phyloP scores from a whole-genome alignment of 495 filamentous ascomycete species.

The Penicillium pulvis region DNA sequence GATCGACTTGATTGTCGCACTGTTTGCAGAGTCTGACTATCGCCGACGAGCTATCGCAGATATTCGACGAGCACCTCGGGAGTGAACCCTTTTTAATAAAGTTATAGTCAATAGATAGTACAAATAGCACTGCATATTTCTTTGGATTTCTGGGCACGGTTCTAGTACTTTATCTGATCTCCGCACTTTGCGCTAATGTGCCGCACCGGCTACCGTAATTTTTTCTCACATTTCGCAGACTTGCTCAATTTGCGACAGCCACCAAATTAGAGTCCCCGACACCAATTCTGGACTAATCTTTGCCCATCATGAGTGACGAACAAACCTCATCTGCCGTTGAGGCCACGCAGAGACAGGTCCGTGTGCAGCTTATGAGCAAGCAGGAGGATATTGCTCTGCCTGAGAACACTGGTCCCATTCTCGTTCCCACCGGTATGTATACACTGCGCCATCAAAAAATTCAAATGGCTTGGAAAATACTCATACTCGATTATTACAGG shows the following conservation, averaged over 20 bases:
- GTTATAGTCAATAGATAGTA: not conserved
- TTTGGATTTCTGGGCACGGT: too few relatives aligned
- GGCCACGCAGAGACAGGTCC: slow-evolving; percentile 54
- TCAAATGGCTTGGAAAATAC: slow-evolving; percentile 3
- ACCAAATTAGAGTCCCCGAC: slow-evolving; percentile 24
- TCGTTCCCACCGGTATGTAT: slow-evolving; percentile 63
- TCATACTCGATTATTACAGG: slow-evolving; percentile 47
- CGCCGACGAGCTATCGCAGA: slow-evolving; percentile 76
- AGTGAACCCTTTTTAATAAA: slow-evolving; percentile 11
- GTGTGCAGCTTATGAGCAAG: slow-evolving; percentile 60
- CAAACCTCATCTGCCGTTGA: slow-evolving; percentile 29
- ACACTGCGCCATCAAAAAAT: slow-evolving; percentile 10
- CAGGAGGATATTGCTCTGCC: slow-evolving; percentile 62
- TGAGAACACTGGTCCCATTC: slow-evolving; percentile 61
- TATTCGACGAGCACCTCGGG: slow-evolving; percentile 56
- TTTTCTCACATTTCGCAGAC: slow-evolving; percentile 39
- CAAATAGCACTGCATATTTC: not conserved
- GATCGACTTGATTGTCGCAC: slow-evolving; percentile 79
- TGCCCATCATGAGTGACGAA: slow-evolving; percentile 35
- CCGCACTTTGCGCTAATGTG: slow-evolving; percentile 47
- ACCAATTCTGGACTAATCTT: slow-evolving; percentile 15
- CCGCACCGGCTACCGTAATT: slow-evolving; percentile 51
- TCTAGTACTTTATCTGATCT: slow-evolving; percentile 20
- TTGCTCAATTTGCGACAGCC: slow-evolving; percentile 36
- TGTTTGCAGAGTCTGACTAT: slow-evolving; percentile 87